A percentile compares a stretch with the other conserved stretches of the same genome.
These are phyloP conservation scores for Pseudoscleropodium purum DNA, from an alignment of 225 moss, liverwort and hornwort species.

Conservation along the genomic window DNA sequence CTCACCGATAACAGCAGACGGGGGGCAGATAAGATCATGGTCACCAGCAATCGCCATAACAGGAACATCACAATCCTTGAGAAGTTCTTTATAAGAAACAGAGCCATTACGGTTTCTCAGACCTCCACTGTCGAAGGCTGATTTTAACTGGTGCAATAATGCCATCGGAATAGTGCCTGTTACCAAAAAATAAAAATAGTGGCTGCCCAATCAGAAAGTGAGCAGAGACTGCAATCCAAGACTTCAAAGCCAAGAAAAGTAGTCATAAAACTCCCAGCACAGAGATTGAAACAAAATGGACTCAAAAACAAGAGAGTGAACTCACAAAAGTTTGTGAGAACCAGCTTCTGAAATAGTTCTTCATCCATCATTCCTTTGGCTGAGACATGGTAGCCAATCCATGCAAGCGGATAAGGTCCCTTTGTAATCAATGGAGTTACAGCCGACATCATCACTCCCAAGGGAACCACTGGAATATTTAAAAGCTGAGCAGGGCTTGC, in stretches of 20 bases:
- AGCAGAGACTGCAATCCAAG: background rate
- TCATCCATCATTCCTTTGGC: constrained; percentile 82
- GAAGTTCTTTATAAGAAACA: constrained; percentile 71
- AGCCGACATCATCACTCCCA: constrained; percentile 75
- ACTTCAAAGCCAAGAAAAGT: background rate
- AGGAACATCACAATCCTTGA: constrained; percentile 64
- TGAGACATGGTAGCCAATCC: constrained; percentile 86
- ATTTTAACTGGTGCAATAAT: constrained; percentile 66
- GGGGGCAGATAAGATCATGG: constrained; percentile 78
- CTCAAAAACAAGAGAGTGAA: background rate
- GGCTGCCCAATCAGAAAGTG: background rate
- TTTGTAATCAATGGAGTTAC: constrained; percentile 66
- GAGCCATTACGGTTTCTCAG: constrained; percentile 69
- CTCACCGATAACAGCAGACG: constrained; percentile 73
- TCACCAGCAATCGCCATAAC: constrained; percentile 87
- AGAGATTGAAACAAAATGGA: background rate
- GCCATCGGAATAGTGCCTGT: constrained; percentile 83
- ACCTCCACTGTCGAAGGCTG: constrained; percentile 72
- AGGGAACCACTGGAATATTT: constrained; percentile 77
- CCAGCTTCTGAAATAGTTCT: constrained; percentile 56
- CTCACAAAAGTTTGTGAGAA: constrained; percentile 83
- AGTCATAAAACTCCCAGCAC: background rate
- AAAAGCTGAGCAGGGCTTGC: constrained; percentile 74
- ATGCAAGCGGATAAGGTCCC: constrained; percentile 78
- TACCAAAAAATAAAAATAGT: background rate